Evolutionary conservation across 768 basidiomycete genomes (phyloP).

Genomic region (Jaapia argillacea): DNA sequence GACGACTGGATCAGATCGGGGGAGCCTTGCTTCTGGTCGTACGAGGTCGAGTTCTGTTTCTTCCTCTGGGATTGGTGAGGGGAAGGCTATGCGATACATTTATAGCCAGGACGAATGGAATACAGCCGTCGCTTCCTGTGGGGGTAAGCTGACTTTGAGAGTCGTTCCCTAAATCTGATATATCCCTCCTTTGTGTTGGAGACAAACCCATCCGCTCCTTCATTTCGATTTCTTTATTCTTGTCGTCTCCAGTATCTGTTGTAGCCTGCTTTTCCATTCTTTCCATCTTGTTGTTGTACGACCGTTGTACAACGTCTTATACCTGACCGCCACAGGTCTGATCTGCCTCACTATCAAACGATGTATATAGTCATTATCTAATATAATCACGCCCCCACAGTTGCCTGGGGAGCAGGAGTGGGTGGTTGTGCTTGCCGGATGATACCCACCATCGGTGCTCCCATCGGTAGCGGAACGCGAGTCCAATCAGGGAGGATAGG

Average conservation of each 20-base stretch:
- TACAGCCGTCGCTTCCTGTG: constrained; percentile 29
- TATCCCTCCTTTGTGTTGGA: too few relatives aligned
- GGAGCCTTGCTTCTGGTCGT: constrained; percentile 10
- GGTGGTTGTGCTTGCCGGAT: constrained; percentile 5
- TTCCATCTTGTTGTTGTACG: too few relatives aligned
- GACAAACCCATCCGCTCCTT: too few relatives aligned
- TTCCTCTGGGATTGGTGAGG: constrained; percentile 10
- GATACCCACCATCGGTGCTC: constrained; percentile 36
- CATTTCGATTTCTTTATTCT: too few relatives aligned
- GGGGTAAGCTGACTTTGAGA: constrained; percentile 48
- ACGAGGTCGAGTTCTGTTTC: constrained; percentile 25
- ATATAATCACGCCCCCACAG: constrained; percentile 29
- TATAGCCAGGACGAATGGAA: constrained; percentile 54
- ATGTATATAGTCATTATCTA: too few relatives aligned
- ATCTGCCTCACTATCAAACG: too few relatives aligned
- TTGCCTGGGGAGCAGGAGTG: constrained; percentile 13
- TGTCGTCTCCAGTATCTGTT: too few relatives aligned
- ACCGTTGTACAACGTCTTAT: too few relatives aligned
- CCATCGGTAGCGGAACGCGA: constrained; percentile 44
- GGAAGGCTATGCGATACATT: constrained; percentile 31
- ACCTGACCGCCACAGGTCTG: too few relatives aligned
- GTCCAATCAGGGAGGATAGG: constrained; percentile 91
- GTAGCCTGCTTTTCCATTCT: too few relatives aligned
- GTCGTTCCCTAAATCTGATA: constrained; percentile 29
- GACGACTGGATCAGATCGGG: constrained; percentile 6